Evolutionary conservation across 305 asterid genomes (phyloP).

Genomic region (Fraxinus albicans): DNA sequence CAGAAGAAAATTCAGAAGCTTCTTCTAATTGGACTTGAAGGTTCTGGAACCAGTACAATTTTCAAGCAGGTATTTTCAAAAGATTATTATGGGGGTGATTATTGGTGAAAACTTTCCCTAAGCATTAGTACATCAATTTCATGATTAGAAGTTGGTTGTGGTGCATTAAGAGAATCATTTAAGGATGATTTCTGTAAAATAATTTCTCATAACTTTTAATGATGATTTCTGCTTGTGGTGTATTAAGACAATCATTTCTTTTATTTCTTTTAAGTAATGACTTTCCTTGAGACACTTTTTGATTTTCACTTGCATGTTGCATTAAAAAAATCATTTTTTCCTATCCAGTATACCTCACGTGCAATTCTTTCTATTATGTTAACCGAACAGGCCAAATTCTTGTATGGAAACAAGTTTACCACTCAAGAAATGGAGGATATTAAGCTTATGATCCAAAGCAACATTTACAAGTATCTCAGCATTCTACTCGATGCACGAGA

Average conservation of each 20-base stretch:
- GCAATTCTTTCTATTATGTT: background rate
- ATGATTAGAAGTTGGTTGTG: background rate
- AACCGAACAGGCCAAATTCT: constrained; percentile 68
- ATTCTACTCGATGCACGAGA: constrained; percentile 93
- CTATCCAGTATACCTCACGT: background rate
- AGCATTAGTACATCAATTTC: background rate
- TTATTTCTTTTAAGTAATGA: background rate
- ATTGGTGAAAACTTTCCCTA: background rate
- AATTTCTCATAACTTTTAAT: background rate
- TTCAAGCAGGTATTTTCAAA: constrained; percentile 73
- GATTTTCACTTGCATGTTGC: background rate
- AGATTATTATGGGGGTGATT: background rate
- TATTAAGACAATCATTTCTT: background rate
- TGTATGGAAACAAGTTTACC: constrained; percentile 81
- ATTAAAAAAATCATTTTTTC: background rate
- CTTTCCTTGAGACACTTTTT: background rate
- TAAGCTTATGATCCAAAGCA: constrained; percentile 97
- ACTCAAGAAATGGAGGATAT: constrained; percentile 77
- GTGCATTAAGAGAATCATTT: background rate
- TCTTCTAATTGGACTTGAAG: constrained; percentile 79
- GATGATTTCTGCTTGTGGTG: constrained; percentile 27
- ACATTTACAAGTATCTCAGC: constrained; percentile 86
- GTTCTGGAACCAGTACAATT: constrained; percentile 95
- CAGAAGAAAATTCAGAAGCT: constrained; percentile 77
- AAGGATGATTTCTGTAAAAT: constrained; percentile 8